Percentiles rank a stretch among this genome's conserved stretches.
Evolutionary conservation across 352 stramenopile genomes (phyloP).

Genomic region (Pythium guiyangense): DNA sequence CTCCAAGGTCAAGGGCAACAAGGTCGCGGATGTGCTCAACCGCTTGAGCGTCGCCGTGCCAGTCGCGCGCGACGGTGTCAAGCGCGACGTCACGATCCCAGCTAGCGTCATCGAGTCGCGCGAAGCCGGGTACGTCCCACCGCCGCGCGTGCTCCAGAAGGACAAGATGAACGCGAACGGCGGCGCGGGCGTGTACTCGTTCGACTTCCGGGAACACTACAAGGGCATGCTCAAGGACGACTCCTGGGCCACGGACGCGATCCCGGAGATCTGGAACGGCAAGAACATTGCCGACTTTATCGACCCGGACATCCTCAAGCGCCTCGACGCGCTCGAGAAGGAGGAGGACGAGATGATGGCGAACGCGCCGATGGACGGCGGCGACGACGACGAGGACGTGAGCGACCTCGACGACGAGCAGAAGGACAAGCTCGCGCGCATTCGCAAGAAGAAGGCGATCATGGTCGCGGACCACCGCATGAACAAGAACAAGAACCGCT

Average conservation of each 20-base stretch:
- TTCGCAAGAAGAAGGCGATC: slow-evolving; percentile 82
- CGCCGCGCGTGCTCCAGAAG: slow-evolving; percentile 64
- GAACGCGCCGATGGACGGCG: slow-evolving; percentile 88
- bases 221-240: slow-evolving; percentile 93
- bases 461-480: slow-evolving; percentile 83
- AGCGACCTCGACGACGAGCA: slow-evolving; percentile 96
- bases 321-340: slow-evolving; percentile 93
- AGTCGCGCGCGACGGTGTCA: slow-evolving; percentile 89
- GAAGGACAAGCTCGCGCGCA: slow-evolving; percentile 84
- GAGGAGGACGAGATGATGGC: slow-evolving; percentile 96
- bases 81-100: slow-evolving; percentile 92
- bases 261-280: slow-evolving; percentile 99
- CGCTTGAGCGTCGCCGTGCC: slow-evolving; percentile 95
- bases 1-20: slow-evolving; percentile 93
- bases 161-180: slow-evolving; percentile 94
- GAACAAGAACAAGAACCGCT: slow-evolving; percentile 96
- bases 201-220: slow-evolving; percentile 98
- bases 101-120: slow-evolving; percentile 87
- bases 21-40: slow-evolving; percentile 96
- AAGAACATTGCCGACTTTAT: slow-evolving; percentile 99
- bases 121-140: slow-evolving; percentile 36
- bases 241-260: slow-evolving; percentile 96
- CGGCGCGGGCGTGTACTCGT: slow-evolving; percentile 96
- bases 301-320: slow-evolving; percentile 97
- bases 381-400: slow-evolving; percentile 74